Conservation (phyloP, 2,329 filamentous ascomycete species). For the Colletotrichum shisoi region DNA sequence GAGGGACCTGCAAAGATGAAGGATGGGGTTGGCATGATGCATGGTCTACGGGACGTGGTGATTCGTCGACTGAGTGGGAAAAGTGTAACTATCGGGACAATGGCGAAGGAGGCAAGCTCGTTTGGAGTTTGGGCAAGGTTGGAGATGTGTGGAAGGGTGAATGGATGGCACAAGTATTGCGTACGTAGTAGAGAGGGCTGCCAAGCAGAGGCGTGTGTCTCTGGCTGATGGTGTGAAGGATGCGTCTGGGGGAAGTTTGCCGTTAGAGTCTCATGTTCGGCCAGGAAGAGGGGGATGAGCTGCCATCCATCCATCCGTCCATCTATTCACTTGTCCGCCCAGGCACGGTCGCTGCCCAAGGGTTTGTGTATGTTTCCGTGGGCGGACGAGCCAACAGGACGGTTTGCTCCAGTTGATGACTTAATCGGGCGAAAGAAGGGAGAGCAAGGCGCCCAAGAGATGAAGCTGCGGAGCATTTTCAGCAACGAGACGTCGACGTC, state of each 20-base stretch:
- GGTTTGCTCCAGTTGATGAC: slow-evolving; percentile 10
- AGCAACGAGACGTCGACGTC: not conserved
- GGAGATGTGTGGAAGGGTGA: slow-evolving; percentile 7
- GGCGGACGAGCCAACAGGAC: not conserved
- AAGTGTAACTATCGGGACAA: slow-evolving; percentile 6
- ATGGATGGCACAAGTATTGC: not conserved
- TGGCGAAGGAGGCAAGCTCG: not conserved
- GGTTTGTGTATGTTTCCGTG: not conserved
- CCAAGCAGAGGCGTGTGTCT: not conserved
- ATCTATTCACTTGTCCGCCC: not conserved
- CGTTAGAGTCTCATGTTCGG: slow-evolving; percentile 14
- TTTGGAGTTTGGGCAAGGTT: slow-evolving; percentile 6
- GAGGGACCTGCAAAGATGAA: slow-evolving; percentile 14
- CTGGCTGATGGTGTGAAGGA: not conserved
- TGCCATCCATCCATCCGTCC: not conserved
- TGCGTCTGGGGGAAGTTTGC: slow-evolving; percentile 14
- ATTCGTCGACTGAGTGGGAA: slow-evolving; percentile 8
- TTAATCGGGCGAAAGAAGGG: slow-evolving; percentile 8
- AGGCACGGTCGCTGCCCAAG: not conserved
- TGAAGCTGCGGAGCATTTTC: slow-evolving; percentile 7
- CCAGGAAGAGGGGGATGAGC: not conserved
- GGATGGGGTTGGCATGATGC: slow-evolving; percentile 2
- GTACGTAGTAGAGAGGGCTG: not conserved
- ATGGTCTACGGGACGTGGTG: slow-evolving; percentile 16
- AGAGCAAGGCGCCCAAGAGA: not conserved